These are phyloP conservation scores for Dendrobium catenatum DNA, from an alignment of 106 monocot genomes.

Conservation along the genomic window DNA sequence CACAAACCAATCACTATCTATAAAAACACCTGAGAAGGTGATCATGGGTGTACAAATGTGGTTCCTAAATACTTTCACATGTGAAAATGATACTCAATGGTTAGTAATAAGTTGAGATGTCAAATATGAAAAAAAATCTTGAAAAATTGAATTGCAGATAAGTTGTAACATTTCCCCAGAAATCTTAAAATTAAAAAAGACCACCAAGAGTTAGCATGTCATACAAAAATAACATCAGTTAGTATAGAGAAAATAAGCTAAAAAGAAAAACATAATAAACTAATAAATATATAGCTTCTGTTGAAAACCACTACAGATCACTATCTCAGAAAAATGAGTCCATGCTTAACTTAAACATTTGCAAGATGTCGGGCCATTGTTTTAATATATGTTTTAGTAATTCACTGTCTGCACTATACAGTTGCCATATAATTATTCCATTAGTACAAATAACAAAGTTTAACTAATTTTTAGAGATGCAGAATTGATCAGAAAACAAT, in stretches of 20 bases:
- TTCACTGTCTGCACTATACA: background rate
- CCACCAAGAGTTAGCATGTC: background rate
- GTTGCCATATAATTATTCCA: too few species aligned
- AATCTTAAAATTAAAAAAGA: background rate
- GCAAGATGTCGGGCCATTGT: background rate
- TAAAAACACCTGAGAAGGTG: too few species aligned
- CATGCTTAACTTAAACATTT: background rate
- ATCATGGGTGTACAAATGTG: too few species aligned
- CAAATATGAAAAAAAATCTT: too few species aligned
- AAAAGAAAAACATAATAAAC: too few species aligned
- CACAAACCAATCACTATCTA: too few species aligned
- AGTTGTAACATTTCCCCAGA: too few species aligned
- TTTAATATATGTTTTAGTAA: background rate
- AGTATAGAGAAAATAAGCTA: too few species aligned
- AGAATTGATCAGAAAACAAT: background rate
- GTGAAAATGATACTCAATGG: too few species aligned
- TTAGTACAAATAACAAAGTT: background rate
- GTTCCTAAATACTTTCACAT: too few species aligned
- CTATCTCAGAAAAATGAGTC: background rate
- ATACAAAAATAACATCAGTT: background rate
- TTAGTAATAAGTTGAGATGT: too few species aligned
- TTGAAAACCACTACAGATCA: background rate
- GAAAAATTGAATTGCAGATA: too few species aligned
- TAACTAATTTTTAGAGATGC: background rate
- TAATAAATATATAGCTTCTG: background rate